Percentiles rank a stretch among this genome's conserved stretches.
phyloP scores from a whole-genome alignment of 345 rosid genomes.

The Gossypium turneri region DNA sequence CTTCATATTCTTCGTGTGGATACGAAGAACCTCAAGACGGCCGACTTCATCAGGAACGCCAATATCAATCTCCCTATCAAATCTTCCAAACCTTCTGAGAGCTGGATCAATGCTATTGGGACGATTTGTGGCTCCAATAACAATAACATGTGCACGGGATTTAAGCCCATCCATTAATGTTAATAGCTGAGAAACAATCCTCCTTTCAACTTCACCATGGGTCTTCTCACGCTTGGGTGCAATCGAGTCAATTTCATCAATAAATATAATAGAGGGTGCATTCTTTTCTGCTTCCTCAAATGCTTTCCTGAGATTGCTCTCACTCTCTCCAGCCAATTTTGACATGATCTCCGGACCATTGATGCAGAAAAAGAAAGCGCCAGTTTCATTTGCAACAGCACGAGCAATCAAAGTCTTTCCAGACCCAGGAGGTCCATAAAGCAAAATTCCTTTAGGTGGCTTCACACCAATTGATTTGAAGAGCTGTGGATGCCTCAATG shows the following conservation, averaged over 20 bases:
- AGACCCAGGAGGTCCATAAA: conserved; percentile 84
- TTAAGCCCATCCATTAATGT: conserved; percentile 96
- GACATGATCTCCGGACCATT: conserved; percentile 98
- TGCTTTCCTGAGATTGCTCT: conserved; percentile 94
- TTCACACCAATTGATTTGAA: conserved; percentile 98
- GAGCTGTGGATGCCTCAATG: conserved; percentile 89
- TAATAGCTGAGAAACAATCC: conserved; percentile 90
- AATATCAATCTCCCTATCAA: conserved; percentile 89
- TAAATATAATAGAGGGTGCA: conserved; percentile 92
- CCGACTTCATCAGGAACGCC: conserved; percentile 98
- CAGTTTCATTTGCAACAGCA: conserved; percentile 95
- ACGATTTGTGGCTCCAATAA: conserved; percentile 88
- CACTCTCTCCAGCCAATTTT: conserved; percentile 96
- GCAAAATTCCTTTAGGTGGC: conserved; percentile 92
- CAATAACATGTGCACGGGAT: conserved; percentile 88
- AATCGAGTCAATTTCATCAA: conserved; percentile 91
- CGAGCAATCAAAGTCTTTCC: conserved; percentile 93
- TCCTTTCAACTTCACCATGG: conserved; percentile 93
- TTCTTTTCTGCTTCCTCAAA: conserved; percentile 97
- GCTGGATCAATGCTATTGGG: conserved; percentile 97
- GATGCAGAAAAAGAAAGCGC: conserved; percentile 93
- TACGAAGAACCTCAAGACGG: conserved; percentile 94
- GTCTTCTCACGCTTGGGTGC: conserved; percentile 98
- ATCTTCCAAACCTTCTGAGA: conserved; percentile 90
- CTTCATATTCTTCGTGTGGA: conserved; percentile 97